phyloP scores from a whole-genome alignment of 2,329 filamentous ascomycete species.

The Hysterium pulicare region DNA sequence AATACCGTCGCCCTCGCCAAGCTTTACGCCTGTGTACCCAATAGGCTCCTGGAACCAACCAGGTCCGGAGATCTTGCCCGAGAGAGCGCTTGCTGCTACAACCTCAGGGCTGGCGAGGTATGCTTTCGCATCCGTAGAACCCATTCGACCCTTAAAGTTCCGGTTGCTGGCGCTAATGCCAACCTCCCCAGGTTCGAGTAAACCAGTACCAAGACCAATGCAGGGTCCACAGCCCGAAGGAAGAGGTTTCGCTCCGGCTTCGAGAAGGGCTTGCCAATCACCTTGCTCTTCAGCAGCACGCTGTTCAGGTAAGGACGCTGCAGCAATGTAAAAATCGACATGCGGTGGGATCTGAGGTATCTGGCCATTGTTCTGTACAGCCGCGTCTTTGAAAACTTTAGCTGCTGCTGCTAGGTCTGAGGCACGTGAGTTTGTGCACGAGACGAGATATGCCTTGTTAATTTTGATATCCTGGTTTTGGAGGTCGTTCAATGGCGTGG shows the following conservation, averaged over 20 bases:
- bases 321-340: constrained; percentile 86
- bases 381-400: constrained; percentile 77
- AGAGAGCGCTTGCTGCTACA: constrained; percentile 82
- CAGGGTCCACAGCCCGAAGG: constrained; percentile 78
- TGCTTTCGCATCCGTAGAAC: constrained; percentile 71
- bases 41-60: constrained; percentile 74
- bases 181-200: constrained; percentile 80
- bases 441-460: constrained; percentile 82
- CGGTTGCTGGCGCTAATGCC: constrained; percentile 81
- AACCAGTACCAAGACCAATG: constrained; percentile 77
- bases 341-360: constrained; percentile 68
- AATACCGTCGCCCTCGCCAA: constrained; percentile 69
- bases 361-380: constrained; percentile 55
- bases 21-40: constrained; percentile 62
- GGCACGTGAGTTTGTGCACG: constrained; percentile 81
- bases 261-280: constrained; percentile 78
- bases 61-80: constrained; percentile 69
- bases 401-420: constrained; percentile 82
- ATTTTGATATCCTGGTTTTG: constrained; percentile 71
- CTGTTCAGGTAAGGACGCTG: constrained; percentile 78
- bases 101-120: constrained; percentile 89
- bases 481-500: constrained; percentile 72
- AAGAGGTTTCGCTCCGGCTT: constrained; percentile 71
- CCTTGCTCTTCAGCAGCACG: constrained; percentile 71
- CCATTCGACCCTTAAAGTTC: constrained; percentile 92